These are phyloP conservation scores for Mycosphaerella sp. DNA, from an alignment of 2,329 filamentous ascomycete species.

Conservation along the genomic window DNA sequence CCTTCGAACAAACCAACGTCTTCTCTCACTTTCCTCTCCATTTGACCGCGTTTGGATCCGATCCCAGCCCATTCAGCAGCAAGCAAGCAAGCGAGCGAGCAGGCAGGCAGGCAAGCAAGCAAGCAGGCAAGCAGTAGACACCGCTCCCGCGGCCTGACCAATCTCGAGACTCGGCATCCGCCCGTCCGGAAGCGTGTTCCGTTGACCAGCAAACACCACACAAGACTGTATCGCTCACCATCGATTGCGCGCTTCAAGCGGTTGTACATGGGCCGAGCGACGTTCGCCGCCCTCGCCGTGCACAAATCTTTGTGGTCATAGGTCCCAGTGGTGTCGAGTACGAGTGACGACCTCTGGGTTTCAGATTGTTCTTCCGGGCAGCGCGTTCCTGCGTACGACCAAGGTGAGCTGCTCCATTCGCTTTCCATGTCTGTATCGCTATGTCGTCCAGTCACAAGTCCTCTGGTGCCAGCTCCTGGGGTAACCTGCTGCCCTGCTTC, in stretches of 20 bases:
- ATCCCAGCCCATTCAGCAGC: too few relatives aligned
- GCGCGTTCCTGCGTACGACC: slow-evolving; percentile 21
- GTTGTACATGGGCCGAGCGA: slow-evolving; percentile 9
- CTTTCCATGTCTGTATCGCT: slow-evolving; percentile 4
- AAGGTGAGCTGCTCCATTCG: slow-evolving; percentile 20
- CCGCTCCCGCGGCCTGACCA: background rate
- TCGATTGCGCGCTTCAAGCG: background rate
- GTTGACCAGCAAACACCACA: background rate
- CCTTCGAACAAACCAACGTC: background rate
- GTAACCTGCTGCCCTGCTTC: slow-evolving; percentile 16
- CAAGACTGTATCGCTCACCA: background rate
- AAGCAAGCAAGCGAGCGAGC: background rate
- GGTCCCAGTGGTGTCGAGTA: slow-evolving; percentile 2
- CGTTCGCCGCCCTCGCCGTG: slow-evolving; percentile 10
- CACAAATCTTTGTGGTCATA: slow-evolving; percentile 11
- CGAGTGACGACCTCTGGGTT: slow-evolving; percentile 10
- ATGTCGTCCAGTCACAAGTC: slow-evolving; percentile 14
- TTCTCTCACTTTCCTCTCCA: background rate
- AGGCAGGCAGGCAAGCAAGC: background rate
- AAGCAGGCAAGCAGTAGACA: background rate
- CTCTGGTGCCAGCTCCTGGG: slow-evolving; percentile 10
- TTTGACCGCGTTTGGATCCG: background rate
- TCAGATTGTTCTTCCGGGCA: slow-evolving; percentile 13
- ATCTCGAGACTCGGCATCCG: background rate
- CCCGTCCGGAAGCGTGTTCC: background rate